Evolutionary conservation across 768 basidiomycete species (phyloP).

Genomic region (Mycena epipterygia): DNA sequence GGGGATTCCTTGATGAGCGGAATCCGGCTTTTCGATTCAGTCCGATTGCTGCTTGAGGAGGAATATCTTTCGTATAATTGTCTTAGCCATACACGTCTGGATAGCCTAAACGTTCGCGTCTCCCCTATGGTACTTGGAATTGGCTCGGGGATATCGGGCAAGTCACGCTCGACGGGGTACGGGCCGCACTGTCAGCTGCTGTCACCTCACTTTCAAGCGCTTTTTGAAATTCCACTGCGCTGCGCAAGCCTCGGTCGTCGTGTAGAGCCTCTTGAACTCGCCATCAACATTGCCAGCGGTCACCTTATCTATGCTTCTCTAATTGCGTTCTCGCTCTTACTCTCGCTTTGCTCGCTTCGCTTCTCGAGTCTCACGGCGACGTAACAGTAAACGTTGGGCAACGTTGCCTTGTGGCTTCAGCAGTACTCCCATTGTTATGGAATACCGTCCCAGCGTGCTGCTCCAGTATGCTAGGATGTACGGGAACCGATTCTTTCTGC

Average conservation of each 20-base stretch:
- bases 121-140: too few species aligned
- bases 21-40: constrained; percentile 34
- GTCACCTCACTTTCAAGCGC: too few species aligned
- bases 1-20: constrained; percentile 28
- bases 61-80: not conserved
- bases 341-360: constrained; percentile 27
- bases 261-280: not conserved
- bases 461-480: constrained; percentile 58
- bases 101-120: too few species aligned
- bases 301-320: constrained; percentile 35
- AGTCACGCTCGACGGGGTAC: too few species aligned
- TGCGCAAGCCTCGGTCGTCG: not conserved
- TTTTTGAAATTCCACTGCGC: too few species aligned
- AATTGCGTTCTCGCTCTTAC: constrained; percentile 15
- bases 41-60: constrained; percentile 1
- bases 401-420: constrained; percentile 8
- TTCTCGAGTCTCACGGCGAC: constrained; percentile 28
- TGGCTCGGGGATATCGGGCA: too few species aligned
- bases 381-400: constrained; percentile 24
- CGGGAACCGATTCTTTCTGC: constrained; percentile 70
- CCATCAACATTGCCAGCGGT: not conserved
- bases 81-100: too few species aligned
- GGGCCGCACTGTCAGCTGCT: too few species aligned
- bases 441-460: constrained; percentile 29
- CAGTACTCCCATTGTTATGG: constrained; percentile 30